These are phyloP conservation scores for Tetrapyrgos nigripes DNA, from an alignment of 1,284 basidiomycete species.

Conservation along the genomic window DNA sequence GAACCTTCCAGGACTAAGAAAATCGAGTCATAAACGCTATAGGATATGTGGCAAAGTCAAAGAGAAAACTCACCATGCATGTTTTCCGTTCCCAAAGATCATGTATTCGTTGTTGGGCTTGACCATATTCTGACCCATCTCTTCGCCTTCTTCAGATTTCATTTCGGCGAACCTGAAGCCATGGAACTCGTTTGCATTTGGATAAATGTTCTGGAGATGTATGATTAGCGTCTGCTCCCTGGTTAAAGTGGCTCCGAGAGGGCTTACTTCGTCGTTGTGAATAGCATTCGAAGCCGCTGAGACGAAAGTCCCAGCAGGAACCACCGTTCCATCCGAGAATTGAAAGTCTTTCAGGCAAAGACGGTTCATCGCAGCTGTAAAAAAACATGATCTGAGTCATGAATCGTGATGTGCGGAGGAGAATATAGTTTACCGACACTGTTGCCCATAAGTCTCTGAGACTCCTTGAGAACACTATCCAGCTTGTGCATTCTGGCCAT, in stretches of 20 bases:
- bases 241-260: not conserved
- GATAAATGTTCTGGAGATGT: not conserved
- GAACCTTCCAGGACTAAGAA: conserved; percentile 15
- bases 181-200: not conserved
- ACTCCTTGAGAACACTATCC: conserved; percentile 16
- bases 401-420: not conserved
- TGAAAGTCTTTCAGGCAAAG: conserved; percentile 27
- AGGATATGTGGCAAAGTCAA: not conserved
- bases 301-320: conserved; percentile 29
- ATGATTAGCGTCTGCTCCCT: not conserved
- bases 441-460: not conserved
- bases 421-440: not conserved
- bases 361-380: conserved; percentile 23
- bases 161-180: not conserved
- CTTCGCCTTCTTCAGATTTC: not conserved
- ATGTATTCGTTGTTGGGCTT: not conserved
- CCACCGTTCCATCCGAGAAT: conserved; percentile 30
- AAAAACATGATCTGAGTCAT: not conserved
- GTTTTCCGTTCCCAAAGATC: not conserved
- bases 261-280: conserved; percentile 24
- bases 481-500: conserved; percentile 10
- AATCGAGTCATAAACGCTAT: not conserved
- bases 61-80: not conserved
- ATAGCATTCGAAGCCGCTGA: conserved; percentile 15
- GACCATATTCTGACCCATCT: not conserved